phyloP scores from a whole-genome alignment of 179 eudicot species.

The Silene vulgaris region DNA sequence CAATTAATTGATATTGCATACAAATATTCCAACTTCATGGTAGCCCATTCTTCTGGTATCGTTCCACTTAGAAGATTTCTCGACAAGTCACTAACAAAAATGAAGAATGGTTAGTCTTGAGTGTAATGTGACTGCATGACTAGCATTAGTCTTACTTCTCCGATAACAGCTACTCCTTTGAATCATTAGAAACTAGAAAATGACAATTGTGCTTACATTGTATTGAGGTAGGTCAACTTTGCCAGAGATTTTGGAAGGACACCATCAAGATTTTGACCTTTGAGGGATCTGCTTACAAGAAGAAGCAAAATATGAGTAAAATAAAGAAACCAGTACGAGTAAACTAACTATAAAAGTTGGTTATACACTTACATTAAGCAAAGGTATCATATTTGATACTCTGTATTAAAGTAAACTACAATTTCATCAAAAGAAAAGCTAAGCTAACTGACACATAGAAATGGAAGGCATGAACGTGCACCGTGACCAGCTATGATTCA shows the following conservation, averaged over 20 bases:
- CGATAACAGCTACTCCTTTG: background rate
- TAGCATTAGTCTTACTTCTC: background rate
- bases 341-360: background rate
- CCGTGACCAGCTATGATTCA: too few relatives aligned
- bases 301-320: slow-evolving; percentile 5
- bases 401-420: too few relatives aligned
- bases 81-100: slow-evolving; percentile 33
- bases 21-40: slow-evolving; percentile 41
- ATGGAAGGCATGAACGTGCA: too few relatives aligned
- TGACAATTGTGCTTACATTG: slow-evolving; percentile 21
- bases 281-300: slow-evolving; percentile 27
- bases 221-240: slow-evolving; percentile 25
- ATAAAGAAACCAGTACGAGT: background rate
- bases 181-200: background rate
- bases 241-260: slow-evolving; percentile 29
- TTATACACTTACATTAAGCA: background rate
- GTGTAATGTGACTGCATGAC: background rate
- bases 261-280: slow-evolving; percentile 35
- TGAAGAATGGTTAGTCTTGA: slow-evolving; percentile 6
- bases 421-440: too few relatives aligned
- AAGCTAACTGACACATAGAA: too few relatives aligned
- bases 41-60: slow-evolving; percentile 48
- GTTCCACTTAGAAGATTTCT: slow-evolving; percentile 40
- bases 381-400: background rate
- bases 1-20: slow-evolving; percentile 26